phyloP scores from a whole-genome alignment of 768 basidiomycete genomes.

The Leccinum disarticulatum region DNA sequence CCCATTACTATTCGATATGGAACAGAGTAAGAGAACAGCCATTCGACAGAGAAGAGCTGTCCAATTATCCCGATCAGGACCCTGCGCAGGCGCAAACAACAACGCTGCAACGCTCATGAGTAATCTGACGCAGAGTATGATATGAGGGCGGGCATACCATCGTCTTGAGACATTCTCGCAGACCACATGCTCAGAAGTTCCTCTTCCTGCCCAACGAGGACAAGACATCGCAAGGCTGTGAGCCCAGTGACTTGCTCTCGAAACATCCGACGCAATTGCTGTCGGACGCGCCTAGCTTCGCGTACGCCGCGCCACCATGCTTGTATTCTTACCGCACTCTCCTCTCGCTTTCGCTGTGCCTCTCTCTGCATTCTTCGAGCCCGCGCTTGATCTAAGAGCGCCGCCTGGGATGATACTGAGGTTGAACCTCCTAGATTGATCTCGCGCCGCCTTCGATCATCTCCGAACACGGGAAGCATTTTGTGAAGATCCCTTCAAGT shows the following conservation, averaged over 20 bases:
- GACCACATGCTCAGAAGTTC: constrained; percentile 37
- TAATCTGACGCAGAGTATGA: background rate
- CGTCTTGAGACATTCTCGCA: constrained; percentile 17
- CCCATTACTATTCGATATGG: constrained; percentile 50
- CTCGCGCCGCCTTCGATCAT: constrained; percentile 52
- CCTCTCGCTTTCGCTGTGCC: constrained; percentile 52
- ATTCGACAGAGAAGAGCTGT: constrained; percentile 55
- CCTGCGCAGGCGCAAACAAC: constrained; percentile 40
- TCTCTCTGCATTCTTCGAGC: constrained; percentile 57
- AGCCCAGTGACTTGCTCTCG: constrained; percentile 52
- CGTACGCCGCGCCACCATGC: constrained; percentile 63
- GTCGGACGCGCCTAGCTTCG: constrained; percentile 42
- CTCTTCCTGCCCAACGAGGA: constrained; percentile 51
- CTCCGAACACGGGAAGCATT: constrained; percentile 49
- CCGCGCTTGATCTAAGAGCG: constrained; percentile 64
- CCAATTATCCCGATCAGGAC: constrained; percentile 51
- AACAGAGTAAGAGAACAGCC: constrained; percentile 49
- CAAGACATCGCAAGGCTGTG: constrained; percentile 61
- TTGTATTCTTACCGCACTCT: constrained; percentile 62
- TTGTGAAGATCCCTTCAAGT: background rate
- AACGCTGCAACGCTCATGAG: constrained; percentile 30
- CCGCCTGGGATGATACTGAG: constrained; percentile 47
- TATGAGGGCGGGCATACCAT: constrained; percentile 15
- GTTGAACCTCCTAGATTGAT: constrained; percentile 78
- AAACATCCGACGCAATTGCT: constrained; percentile 49